phyloP scores from a whole-genome alignment of 345 rosid species.

The Eucalyptus erythrocorys region DNA sequence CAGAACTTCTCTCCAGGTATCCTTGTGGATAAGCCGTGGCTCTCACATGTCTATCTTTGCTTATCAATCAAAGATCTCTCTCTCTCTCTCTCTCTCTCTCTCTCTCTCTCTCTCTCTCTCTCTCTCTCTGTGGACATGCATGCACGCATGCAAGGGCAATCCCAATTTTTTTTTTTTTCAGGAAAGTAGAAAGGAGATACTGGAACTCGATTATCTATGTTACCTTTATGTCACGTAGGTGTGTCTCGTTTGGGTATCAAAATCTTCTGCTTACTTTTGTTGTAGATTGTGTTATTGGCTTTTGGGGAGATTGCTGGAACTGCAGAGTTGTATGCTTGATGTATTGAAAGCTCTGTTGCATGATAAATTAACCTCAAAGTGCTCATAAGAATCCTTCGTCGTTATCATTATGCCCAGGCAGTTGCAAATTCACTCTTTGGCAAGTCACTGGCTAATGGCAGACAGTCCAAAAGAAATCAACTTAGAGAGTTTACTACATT shows the following conservation, averaged over 20 bases:
- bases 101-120: neutral
- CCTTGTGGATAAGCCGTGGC: neutral
- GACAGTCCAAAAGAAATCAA: neutral
- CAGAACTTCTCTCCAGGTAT: neutral
- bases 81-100: neutral
- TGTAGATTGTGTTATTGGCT: neutral
- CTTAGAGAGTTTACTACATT: neutral
- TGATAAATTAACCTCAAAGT: neutral
- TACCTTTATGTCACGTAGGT: neutral
- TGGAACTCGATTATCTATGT: neutral
- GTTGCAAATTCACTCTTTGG: neutral
- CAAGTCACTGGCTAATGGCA: neutral
- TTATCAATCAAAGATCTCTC: neutral
- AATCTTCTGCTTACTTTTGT: neutral
- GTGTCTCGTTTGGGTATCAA: neutral
- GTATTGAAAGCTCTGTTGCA: neutral
- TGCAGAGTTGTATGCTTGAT: neutral
- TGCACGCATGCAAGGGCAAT: neutral
- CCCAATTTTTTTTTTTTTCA: neutral
- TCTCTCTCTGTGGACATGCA: neutral
- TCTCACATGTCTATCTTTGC: neutral
- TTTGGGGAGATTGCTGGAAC: neutral
- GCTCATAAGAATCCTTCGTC: neutral
- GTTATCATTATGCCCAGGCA: neutral
- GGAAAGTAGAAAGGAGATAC: neutral